phyloP scores from a whole-genome alignment of 2,329 filamentous ascomycete species.

The Parastagonospora nodorum region DNA sequence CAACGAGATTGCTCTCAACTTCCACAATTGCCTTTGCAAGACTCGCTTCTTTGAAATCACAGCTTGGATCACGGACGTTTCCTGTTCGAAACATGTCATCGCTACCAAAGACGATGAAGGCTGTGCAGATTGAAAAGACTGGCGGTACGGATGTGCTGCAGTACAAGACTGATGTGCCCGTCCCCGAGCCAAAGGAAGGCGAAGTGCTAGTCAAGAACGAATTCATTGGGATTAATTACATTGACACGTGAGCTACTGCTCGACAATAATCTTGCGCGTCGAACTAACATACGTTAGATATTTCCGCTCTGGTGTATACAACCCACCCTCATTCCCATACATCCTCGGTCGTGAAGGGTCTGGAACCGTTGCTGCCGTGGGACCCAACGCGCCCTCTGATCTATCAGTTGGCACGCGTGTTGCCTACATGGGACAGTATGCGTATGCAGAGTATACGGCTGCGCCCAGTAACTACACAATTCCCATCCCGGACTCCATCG shows the following conservation, averaged over 20 bases:
- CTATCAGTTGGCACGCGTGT: slow-evolving; percentile 72
- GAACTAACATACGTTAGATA: slow-evolving; percentile 57
- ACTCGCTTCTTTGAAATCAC: slow-evolving; percentile 22
- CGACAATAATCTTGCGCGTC: background rate
- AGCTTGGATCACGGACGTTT: slow-evolving; percentile 15
- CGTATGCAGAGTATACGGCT: slow-evolving; percentile 66
- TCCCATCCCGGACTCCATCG: slow-evolving; percentile 67
- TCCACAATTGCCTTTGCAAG: slow-evolving; percentile 19
- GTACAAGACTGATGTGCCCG: slow-evolving; percentile 70
- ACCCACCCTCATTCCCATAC: slow-evolving; percentile 68
- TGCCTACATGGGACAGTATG: slow-evolving; percentile 64
- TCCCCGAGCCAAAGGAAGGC: slow-evolving; percentile 70
- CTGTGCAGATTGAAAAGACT: slow-evolving; percentile 71
- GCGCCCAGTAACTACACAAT: slow-evolving; percentile 60
- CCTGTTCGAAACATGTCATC: slow-evolving; percentile 49
- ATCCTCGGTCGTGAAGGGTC: slow-evolving; percentile 80
- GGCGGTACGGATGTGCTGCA: slow-evolving; percentile 75
- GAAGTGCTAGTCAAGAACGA: slow-evolving; percentile 82
- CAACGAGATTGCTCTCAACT: slow-evolving; percentile 8
- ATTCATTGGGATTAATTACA: slow-evolving; percentile 82
- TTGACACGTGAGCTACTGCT: slow-evolving; percentile 68
- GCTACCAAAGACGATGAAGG: slow-evolving; percentile 72
- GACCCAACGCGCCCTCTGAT: slow-evolving; percentile 57
- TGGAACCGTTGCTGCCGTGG: slow-evolving; percentile 70
- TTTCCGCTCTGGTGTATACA: slow-evolving; percentile 84